Base-by-base conservation (phyloP, 352 stramenopile species). In the Peronosclerospora sorghi region DNA sequence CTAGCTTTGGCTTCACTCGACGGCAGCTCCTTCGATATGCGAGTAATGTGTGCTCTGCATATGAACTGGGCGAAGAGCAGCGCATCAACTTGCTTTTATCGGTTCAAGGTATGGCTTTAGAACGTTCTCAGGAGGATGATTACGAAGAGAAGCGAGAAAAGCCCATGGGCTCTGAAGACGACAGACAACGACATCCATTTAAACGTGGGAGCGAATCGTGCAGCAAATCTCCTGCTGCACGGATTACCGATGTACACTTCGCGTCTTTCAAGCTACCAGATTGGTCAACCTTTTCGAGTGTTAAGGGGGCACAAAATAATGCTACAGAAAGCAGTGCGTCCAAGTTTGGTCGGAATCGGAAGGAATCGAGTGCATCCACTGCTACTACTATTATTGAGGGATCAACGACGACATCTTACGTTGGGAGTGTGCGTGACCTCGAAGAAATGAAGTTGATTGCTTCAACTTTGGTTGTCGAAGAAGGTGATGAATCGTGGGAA, bases 61-160 rank as follows among this genome's bases (percentile, higher is more conserved):
- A 87, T 45, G 79, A 91, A 51, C 40, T 91, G 18, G 65, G 59
- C 2, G 79, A 91, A 29, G 75, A 91, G 15, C 79, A 91, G 37
- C 73, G 79, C 34, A 85, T 91, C 10, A 55, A 59, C 37, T 48
- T 91, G 20, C 45, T 87, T 12, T 47, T 72, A 9, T 75, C 69
- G 1, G 70, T 87, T 17, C 60, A 82, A 23, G 55, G 51, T 17
- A 59, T 70, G 43, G n/a, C 34, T 5, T 27, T 73, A 10, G 51
- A 65, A 24, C 41, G 36, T 32, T 50, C 45, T 13, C 46, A 56
- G 37, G 65, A 60, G 7, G 62, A 77, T 17, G 65, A 76, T 17
- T 60, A 63, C 14, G 58, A 67, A 30, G 58, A 67, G 15, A 67
- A 67, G 18, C 58, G 53, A 39, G 39, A 65, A 43, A 54, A 67